Base-by-base conservation (phyloP, 768 basidiomycete species). In the Russula sp. region DNA sequence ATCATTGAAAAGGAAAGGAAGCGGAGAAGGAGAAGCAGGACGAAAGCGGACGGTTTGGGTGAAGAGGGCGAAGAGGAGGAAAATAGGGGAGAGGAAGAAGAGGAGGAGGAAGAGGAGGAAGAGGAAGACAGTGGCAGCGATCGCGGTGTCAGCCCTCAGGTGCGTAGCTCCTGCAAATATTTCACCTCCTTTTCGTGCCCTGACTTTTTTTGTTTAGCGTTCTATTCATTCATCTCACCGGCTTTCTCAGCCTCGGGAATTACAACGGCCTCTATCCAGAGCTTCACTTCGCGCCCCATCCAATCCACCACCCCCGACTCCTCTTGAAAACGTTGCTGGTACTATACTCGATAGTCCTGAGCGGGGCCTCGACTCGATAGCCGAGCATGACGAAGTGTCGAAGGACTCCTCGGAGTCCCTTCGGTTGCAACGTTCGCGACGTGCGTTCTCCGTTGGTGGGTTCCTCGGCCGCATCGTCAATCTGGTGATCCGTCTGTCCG, bases 1-100 rank as follows among this genome's bases (percentile, higher is more conserved):
- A 79, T 85, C 51, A 79, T 87, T 22, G 77, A 79, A 14, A 82
- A 85, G 60, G 85, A 86, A 64, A 90, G 85, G 72, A 85, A 78
- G 71, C 83, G 76, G 69, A 79, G 72, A 65, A 76, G 67, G 56
- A 69, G 60, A 64, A 71, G 68, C 66, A 78, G 75, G 9, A 74
- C 75, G 56, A 83, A 78, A 29, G 50, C 22, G 38, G 58, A 59
- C 18, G 58, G 57, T 13, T 39, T 16, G 20, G 49, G 25, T 20
- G 49, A 41, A 35, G 58, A 22, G 5, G 58, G n/a, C 3, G 46
- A 58, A 32, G 56, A 49, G 7, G 38, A 32, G 9, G 58, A 0
- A 11, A 42, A 35, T 18, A 13, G 14, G 6, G 57, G 7, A 10
- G 49, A 70, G 3, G 78, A 77, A 41, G 70, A 70, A 14, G 76